These are phyloP conservation scores for Skeletonema grethae DNA, from an alignment of 108 stramenopile genomes.

Conservation along the genomic window DNA sequence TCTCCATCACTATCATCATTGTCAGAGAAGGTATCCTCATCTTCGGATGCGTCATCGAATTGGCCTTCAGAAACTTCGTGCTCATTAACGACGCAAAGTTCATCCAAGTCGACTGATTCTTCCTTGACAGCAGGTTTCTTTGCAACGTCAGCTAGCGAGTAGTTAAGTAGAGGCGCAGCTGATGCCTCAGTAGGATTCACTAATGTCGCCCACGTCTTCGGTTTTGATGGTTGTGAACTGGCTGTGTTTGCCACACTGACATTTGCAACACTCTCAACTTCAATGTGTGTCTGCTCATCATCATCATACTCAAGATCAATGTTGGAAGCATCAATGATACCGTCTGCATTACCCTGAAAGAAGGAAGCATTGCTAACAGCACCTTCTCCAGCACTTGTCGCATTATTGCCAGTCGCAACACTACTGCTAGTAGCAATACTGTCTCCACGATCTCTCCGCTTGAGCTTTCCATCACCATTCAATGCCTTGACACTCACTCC, in stretches of 20 bases:
- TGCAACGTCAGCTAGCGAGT: not conserved
- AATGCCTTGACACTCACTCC: constrained; percentile 59
- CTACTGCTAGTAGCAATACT: constrained; percentile 8
- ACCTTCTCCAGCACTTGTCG: not conserved
- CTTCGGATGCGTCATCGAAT: constrained; percentile 51
- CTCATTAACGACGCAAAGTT: not conserved
- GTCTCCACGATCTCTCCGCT: not conserved
- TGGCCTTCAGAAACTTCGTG: constrained; percentile 24
- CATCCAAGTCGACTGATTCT: constrained; percentile 19
- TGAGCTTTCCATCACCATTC: constrained; percentile 28
- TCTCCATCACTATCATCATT: constrained; percentile 42
- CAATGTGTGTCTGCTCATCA: constrained; percentile 23
- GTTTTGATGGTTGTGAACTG: constrained; percentile 6
- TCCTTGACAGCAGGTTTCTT: constrained; percentile 43
- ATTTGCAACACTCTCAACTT: constrained; percentile 21
- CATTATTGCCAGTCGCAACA: constrained; percentile 9
- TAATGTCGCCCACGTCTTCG: constrained; percentile 64
- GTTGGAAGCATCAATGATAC: constrained; percentile 46
- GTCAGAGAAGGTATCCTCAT: constrained; percentile 15
- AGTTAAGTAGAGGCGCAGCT: not conserved
- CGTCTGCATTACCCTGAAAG: constrained; percentile 39
- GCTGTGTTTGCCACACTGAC: constrained; percentile 2
- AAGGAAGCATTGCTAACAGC: constrained; percentile 18
- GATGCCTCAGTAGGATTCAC: constrained; percentile 55
- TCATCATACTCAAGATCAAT: constrained; percentile 54